Base-by-base conservation (phyloP, 306 rosid species). In the Sechiopsis laciniata region DNA sequence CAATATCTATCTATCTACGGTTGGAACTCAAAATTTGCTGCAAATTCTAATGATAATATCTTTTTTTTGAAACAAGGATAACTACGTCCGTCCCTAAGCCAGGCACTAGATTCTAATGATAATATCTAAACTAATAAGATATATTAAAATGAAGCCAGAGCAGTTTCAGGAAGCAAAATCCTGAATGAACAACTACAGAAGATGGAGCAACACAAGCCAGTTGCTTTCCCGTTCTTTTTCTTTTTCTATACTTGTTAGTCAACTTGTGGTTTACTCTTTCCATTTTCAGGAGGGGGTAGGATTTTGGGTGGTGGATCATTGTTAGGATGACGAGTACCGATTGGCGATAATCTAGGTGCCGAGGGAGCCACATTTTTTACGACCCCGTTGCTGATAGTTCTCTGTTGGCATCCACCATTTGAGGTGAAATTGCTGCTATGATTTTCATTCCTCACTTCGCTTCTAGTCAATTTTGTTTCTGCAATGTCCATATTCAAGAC, bases 391-490 rank as follows among this genome's bases (percentile, higher is more conserved):
- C 20, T 55, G 21, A 21, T 40, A 9, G 15, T 37, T 20, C 40
- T 19, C 54, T 55, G 76, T 56, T 37, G 55, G 50, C 66, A 35
- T 7, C 76, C 67, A 6, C 52, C n/a, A 56, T 13, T 73, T 19
- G 67, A 19, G 20, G 62, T 55, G 35, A 3, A 6, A 22, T 72
- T 55, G 37, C 13, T 73, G 40, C 21, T 55, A 2, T 20, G 66
- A 40, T 56, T 19, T 73, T 73, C 66, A 9, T 26, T 71, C 79
- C 81, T 85, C 20, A 62, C 40, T 70, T 82, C 85, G 71, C 79
- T 82, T 80, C 83, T 88, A 40, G 88, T 80, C 76, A 83, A 75
- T 57, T 79, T 85, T 54, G 91, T 89, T 83, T 90, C 98, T 93
- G 93, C 78, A 86, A 83, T 58, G 59, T 58, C 22, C 22, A 35